Evolutionary conservation across 306 rosid species (phyloP).

Genomic region (Fagus crenata): DNA sequence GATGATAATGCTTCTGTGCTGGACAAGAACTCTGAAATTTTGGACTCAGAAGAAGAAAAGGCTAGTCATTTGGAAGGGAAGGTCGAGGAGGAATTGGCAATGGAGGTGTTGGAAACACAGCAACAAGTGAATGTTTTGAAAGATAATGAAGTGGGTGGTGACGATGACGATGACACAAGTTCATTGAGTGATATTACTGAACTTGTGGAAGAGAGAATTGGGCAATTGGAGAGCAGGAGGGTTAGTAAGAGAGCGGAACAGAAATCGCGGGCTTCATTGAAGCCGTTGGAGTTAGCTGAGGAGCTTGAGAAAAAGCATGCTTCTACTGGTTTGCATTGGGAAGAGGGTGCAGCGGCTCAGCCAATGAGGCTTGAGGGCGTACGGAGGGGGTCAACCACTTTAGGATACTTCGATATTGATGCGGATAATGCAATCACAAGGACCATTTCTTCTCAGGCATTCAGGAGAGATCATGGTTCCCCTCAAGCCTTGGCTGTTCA

Average conservation of each 20-base stretch:
- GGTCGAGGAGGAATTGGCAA: conserved; percentile 18
- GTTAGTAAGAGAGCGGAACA: conserved; percentile 47
- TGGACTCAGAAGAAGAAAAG: conserved; percentile 25
- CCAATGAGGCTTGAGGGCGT: conserved; percentile 97
- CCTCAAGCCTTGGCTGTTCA: conserved; percentile 85
- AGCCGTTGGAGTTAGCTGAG: conserved; percentile 83
- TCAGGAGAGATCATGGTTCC: conserved; percentile 87
- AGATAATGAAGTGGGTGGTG: conserved; percentile 37
- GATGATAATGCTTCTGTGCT: conserved; percentile 28
- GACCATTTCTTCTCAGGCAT: conserved; percentile 61
- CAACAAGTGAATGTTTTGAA: conserved; percentile 22
- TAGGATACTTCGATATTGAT: conserved; percentile 79
- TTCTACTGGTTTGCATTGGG: conserved; percentile 86
- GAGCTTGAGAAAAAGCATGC: conserved; percentile 89
- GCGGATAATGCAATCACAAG: conserved; percentile 66
- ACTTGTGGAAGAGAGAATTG: conserved; percentile 67
- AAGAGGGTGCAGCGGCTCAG: conserved; percentile 98
- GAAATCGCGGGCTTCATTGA: conserved; percentile 39
- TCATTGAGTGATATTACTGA: conserved; percentile 47
- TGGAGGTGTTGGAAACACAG: conserved; percentile 34
- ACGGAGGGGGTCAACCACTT: conserved; percentile 70
- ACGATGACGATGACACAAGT: conserved; percentile 38
- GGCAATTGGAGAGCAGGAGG: conserved; percentile 53
- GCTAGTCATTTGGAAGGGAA: conserved; percentile 26
- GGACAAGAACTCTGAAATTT: conserved; percentile 27